Evolutionary conservation across 1,284 basidiomycete genomes (phyloP).

Genomic region (Boletellus sp.): DNA sequence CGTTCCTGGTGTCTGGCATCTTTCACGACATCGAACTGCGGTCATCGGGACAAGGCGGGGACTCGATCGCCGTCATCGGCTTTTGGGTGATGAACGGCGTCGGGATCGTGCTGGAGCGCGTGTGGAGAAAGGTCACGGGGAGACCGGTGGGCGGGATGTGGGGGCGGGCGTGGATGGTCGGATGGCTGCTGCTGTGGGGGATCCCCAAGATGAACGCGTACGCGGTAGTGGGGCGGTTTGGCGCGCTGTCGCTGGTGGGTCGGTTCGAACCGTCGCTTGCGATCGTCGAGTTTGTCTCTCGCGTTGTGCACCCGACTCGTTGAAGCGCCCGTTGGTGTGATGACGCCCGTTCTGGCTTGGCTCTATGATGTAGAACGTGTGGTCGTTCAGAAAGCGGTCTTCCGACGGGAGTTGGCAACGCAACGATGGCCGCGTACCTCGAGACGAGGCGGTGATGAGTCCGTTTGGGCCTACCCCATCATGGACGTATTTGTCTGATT

Average conservation of each 20-base stretch:
- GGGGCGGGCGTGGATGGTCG: constrained; percentile 48
- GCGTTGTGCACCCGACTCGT: not conserved
- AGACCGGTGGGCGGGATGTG: constrained; percentile 39
- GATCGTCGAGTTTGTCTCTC: not conserved
- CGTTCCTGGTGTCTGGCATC: constrained; percentile 53
- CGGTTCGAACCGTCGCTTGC: constrained; percentile 14
- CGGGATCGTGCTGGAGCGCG: constrained; percentile 48
- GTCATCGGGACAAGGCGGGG: constrained; percentile 51
- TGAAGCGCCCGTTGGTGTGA: no score
- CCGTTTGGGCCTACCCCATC: no score
- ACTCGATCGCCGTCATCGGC: constrained; percentile 39
- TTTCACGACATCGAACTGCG: constrained; percentile 55
- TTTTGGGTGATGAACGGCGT: constrained; percentile 57
- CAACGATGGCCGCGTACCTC: no score
- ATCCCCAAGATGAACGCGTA: constrained; percentile 49
- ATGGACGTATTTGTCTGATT: no score
- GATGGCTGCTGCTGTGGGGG: constrained; percentile 47
- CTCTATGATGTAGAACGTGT: no score
- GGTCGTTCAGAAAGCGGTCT: no score
- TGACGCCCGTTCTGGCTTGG: no score
- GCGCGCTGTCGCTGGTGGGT: constrained; percentile 9
- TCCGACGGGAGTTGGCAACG: no score
- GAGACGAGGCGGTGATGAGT: no score
- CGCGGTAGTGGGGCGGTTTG: constrained; percentile 38
- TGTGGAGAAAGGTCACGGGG: constrained; percentile 41